Evolutionary conservation across 345 rosid species (phyloP).

Genomic region (Eutrema yunnanense): DNA sequence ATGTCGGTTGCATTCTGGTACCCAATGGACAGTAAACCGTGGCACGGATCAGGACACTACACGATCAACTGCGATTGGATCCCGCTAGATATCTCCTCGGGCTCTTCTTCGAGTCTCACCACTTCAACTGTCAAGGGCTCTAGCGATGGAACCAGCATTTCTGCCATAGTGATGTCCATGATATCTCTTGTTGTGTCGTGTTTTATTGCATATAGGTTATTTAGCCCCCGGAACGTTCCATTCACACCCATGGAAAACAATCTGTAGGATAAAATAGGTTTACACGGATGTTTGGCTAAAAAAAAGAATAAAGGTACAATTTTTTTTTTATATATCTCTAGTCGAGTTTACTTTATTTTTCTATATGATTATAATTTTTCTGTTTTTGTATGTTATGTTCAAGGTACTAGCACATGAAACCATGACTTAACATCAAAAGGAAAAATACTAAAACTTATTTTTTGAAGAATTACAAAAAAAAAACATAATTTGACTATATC

Average conservation of each 20-base stretch:
- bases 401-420: no score
- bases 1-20: constrained; percentile 95
- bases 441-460: no score
- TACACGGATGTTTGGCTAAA: constrained; percentile 5
- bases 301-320: no score
- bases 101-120: constrained; percentile 32
- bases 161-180: constrained; percentile 60
- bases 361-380: no score
- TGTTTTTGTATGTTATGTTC: no score
- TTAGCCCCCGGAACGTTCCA: constrained; percentile 29
- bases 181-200: constrained; percentile 53
- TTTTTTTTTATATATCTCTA: no score
- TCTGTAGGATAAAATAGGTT: constrained; percentile 29
- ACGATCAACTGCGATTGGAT: constrained; percentile 85
- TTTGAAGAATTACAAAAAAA: no score
- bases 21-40: constrained; percentile 64
- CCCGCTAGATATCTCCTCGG: constrained; percentile 49
- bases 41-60: constrained; percentile 90
- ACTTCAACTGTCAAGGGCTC: constrained; percentile 36
- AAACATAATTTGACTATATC: no score
- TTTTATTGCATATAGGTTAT: constrained; percentile 52
- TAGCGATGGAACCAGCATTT: constrained; percentile 44
- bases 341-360: no score
- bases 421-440: no score
- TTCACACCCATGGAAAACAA: constrained; percentile 44